A percentile compares a stretch with the other conserved stretches of the same genome.
These are phyloP conservation scores for Diaporthe batatas DNA, from an alignment of 2,329 filamentous ascomycete genomes.

Conservation along the genomic window DNA sequence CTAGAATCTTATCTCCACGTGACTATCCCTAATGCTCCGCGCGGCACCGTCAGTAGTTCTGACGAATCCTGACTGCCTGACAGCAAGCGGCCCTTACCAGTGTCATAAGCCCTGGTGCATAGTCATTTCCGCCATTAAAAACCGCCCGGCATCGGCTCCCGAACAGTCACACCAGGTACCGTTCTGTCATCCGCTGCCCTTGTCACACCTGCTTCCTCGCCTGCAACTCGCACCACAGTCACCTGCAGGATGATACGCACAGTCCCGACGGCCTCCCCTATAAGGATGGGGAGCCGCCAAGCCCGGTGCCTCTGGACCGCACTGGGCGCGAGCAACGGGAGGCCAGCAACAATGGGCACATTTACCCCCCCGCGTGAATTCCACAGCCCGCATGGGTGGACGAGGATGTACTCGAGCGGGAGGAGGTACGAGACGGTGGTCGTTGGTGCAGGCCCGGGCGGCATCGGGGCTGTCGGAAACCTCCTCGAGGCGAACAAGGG, in stretches of 20 bases:
- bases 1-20: conserved; percentile 40
- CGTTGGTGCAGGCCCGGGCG: conserved; percentile 47
- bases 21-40: conserved; percentile 27
- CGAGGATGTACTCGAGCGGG: conserved; percentile 41
- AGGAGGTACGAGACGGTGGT: conserved; percentile 44
- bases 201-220: conserved; percentile 6
- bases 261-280: conserved; percentile 25
- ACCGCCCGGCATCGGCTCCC: conserved; percentile 26
- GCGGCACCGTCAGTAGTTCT: conserved; percentile 33
- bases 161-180: conserved; percentile 38
- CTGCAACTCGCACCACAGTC: conserved; percentile 3
- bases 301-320: conserved; percentile 10
- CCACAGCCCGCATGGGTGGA: conserved; percentile 36
- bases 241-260: conserved; percentile 26
- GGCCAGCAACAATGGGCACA: conserved; percentile 34
- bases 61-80: conserved; percentile 33
- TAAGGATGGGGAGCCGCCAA: conserved; percentile 28
- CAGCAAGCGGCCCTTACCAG: background rate
- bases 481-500: conserved; percentile 65
- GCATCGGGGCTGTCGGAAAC: conserved; percentile 72
- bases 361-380: conserved; percentile 40
- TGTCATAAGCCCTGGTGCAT: background rate
- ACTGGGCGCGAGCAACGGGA: background rate
- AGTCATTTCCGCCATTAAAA: background rate
- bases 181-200: conserved; percentile 31